Percentiles rank a stretch among this genome's conserved stretches.
Conservation (phyloP, 306 rosid genomes). For the Cicer cuneatum region DNA sequence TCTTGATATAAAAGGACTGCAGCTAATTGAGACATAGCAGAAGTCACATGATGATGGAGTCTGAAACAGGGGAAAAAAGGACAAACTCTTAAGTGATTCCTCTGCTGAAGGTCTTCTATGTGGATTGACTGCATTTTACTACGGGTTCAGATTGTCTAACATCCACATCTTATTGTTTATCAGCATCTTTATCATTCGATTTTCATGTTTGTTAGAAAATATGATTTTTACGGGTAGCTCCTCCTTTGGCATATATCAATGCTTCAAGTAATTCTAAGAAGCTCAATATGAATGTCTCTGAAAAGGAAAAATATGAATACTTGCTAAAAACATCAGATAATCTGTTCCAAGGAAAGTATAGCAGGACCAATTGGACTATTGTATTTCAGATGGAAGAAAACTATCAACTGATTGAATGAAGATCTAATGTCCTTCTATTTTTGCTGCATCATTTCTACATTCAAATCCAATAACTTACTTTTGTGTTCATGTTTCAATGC, state of each 20-base stretch:
- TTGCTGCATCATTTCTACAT: constrained; percentile 26
- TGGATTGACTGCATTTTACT: constrained; percentile 4
- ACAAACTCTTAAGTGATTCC: constrained; percentile 19
- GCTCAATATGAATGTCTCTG: constrained; percentile 6
- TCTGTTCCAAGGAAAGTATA: constrained; percentile 9
- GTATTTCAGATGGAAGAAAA: neutral
- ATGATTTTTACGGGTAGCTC: neutral
- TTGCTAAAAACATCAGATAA: neutral
- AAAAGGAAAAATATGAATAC: neutral
- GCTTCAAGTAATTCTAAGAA: neutral
- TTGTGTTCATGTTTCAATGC: constrained; percentile 51
- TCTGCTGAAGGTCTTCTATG: constrained; percentile 20
- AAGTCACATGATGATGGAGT: neutral
- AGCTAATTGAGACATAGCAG: constrained; percentile 21
- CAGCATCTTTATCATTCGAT: neutral
- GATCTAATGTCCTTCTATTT: neutral
- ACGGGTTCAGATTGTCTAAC: constrained; percentile 1
- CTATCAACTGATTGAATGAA: constrained; percentile 1
- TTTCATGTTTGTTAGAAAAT: constrained; percentile 8
- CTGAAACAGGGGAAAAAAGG: constrained; percentile 4
- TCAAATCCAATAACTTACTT: constrained; percentile 41
- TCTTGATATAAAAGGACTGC: constrained; percentile 13
- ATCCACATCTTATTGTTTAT: neutral
- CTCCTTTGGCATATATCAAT: neutral
- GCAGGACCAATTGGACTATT: constrained; percentile 21